Evolutionary conservation across 768 basidiomycete species (phyloP).

Genomic region (Gloeophyllum trabeum): DNA sequence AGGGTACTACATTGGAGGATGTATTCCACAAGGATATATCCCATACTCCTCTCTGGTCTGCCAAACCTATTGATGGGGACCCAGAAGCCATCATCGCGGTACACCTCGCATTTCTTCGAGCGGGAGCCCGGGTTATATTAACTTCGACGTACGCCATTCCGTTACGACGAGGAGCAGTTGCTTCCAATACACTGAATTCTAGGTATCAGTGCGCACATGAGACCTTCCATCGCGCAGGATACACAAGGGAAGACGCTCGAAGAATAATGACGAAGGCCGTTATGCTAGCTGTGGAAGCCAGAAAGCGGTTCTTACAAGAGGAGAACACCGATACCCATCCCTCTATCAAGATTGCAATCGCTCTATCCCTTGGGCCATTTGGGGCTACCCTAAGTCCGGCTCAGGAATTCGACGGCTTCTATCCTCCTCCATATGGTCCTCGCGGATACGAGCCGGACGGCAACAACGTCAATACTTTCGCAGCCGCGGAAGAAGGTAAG

Average conservation of each 20-base stretch:
- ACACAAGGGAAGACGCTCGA: constrained; percentile 28
- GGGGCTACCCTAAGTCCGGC: constrained; percentile 55
- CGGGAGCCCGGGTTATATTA: constrained; percentile 55
- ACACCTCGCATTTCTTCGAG: constrained; percentile 51
- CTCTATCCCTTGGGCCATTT: constrained; percentile 65
- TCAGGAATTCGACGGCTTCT: constrained; percentile 66
- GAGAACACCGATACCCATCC: constrained; percentile 6
- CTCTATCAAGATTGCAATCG: constrained; percentile 33
- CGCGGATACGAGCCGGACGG: constrained; percentile 22
- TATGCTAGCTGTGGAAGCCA: constrained; percentile 36
- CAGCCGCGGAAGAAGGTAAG: constrained; percentile 16
- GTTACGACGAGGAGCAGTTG: too few relatives aligned
- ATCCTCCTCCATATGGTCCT: constrained; percentile 70
- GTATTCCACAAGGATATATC: constrained; percentile 34
- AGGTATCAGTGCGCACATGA: constrained; percentile 60
- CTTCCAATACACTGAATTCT: too few relatives aligned
- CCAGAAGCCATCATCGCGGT: constrained; percentile 42
- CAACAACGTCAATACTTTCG: constrained; percentile 32
- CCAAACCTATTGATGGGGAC: constrained; percentile 41
- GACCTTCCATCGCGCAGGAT: constrained; percentile 42
- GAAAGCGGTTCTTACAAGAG: constrained; percentile 19
- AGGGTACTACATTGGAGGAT: constrained; percentile 59
- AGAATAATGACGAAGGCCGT: constrained; percentile 43
- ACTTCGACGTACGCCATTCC: constrained; percentile 55
- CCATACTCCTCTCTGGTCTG: constrained; percentile 60